Evolutionary conservation across 257 asterid genomes (phyloP), one percentile per base, ranked within the genome.

Genomic region (Solanum bulbocastanum): DNA sequence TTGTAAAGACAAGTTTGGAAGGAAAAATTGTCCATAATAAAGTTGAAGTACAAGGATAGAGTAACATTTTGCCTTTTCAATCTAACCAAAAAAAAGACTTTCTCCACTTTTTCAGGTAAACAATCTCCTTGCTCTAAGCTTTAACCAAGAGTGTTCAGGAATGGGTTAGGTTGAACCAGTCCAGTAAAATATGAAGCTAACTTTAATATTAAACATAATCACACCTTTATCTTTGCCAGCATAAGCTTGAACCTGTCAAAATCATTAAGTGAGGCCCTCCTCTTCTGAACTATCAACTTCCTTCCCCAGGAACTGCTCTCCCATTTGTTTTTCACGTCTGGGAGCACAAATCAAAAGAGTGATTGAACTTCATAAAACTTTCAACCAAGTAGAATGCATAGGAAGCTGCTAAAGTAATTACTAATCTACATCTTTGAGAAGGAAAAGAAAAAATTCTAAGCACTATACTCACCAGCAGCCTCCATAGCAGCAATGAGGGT

Each of bases 261-360:
- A 75, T 89, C 91, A 52, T 89, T 89, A 81, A 89, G 85, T 8
- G 89, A 40, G 22, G 89, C 89, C 86, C 91, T 83, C 86, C 87
- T 86, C 91, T 87, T 86, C 86, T 89, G 91, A 25, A 89, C 91
- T 1, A 87, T 89, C 88, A 88, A 56, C 83, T 88, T 88, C 16
- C 88, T 84, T 58, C 90, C 90, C 90, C 90, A 88, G 10, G 91
- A 89, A 84, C 91, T 89, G 36, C 85, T 89, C 81, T 89, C 91
- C 91, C 91, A 89, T 52, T 89, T 89, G 83, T 44, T 84, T 86
- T 87, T 89, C 68, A 89, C 91, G 14, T 89, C 91, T 89, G 71
- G 14, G 14, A 74, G 74, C 13, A 37, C 10, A 84, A 44, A 68
- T 69, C 79, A 49, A 10, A 82, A 18, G 68, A 10, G 40, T 27